phyloP scores from a whole-genome alignment of 2,329 filamentous ascomycete genomes.

The Aphanoascus verrucosus region DNA sequence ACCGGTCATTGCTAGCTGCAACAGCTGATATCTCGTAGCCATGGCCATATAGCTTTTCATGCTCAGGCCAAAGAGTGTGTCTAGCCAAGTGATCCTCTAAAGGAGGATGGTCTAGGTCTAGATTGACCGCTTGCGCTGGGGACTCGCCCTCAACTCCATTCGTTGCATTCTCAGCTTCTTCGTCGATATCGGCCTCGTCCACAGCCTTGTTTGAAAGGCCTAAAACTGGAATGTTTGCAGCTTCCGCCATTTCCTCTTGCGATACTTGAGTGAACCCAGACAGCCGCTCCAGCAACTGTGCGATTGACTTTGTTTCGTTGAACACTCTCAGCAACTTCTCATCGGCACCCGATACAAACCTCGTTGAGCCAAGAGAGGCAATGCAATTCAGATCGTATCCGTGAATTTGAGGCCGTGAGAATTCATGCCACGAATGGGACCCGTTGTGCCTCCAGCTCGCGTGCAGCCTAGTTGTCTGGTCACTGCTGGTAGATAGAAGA shows the following conservation, averaged over 20 bases:
- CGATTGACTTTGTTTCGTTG: constrained; percentile 73
- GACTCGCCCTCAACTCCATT: constrained; percentile 27
- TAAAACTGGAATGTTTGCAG: constrained; percentile 87
- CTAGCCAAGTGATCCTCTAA: constrained; percentile 81
- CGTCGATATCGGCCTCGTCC: constrained; percentile 45
- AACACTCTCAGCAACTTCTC: constrained; percentile 98
- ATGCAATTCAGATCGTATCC: constrained; percentile 97
- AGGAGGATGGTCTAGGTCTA: constrained; percentile 63
- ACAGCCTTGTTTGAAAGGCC: constrained; percentile 94
- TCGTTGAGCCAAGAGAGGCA: constrained; percentile 57
- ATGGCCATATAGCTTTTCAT: constrained; percentile 94
- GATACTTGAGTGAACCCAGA: constrained; percentile 46
- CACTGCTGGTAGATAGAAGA: constrained; percentile 75
- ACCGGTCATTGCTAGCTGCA: constrained; percentile 63
- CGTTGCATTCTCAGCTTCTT: constrained; percentile 38
- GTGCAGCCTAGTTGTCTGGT: constrained; percentile 86
- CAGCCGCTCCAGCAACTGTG: constrained; percentile 58
- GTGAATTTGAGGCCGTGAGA: constrained; percentile 91
- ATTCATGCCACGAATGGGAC: constrained; percentile 74
- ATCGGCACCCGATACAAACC: constrained; percentile 89
- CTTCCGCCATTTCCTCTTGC: constrained; percentile 56
- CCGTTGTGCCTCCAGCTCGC: constrained; percentile 57
- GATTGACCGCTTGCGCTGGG: constrained; percentile 40
- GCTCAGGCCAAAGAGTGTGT: constrained; percentile 89
- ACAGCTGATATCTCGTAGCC: constrained; percentile 92